A percentile compares a stretch with the other conserved stretches of the same genome.
Evolutionary conservation across 148 eudicot genomes (phyloP).

Genomic region (Rhododendron mucronatum): DNA sequence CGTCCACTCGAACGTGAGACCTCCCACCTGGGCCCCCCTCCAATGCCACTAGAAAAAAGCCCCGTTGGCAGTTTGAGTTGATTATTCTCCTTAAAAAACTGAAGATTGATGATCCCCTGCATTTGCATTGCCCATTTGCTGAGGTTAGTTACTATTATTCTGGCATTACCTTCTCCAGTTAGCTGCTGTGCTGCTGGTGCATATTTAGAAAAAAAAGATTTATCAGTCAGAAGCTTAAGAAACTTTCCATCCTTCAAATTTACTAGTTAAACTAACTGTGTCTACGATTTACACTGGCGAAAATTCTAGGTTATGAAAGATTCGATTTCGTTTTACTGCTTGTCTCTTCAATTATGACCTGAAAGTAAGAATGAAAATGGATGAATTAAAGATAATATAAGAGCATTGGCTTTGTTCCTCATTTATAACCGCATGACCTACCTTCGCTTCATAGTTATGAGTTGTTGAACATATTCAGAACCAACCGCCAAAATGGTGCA

Average conservation of each 20-base stretch:
- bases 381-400: not conserved
- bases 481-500: not conserved
- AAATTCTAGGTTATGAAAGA: not conserved
- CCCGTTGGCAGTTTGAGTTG: not conserved
- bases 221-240: not conserved
- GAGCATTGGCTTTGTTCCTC: not conserved
- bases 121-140: not conserved
- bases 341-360: not conserved
- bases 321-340: not conserved
- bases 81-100: no score
- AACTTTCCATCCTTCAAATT: not conserved
- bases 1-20: no score
- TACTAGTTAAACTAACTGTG: not conserved
- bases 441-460: not conserved
- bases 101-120: not conserved
- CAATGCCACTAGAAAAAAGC: not conserved
- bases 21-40: no score
- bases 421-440: not conserved
- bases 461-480: not conserved
- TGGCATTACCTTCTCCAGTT: not conserved
- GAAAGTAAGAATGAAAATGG: not conserved
- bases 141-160: not conserved
- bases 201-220: not conserved
- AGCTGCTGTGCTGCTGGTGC: not conserved
- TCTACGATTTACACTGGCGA: not conserved